Conservation (phyloP, 805 yeast genomes). For the Clavispora phyllophila region DNA sequence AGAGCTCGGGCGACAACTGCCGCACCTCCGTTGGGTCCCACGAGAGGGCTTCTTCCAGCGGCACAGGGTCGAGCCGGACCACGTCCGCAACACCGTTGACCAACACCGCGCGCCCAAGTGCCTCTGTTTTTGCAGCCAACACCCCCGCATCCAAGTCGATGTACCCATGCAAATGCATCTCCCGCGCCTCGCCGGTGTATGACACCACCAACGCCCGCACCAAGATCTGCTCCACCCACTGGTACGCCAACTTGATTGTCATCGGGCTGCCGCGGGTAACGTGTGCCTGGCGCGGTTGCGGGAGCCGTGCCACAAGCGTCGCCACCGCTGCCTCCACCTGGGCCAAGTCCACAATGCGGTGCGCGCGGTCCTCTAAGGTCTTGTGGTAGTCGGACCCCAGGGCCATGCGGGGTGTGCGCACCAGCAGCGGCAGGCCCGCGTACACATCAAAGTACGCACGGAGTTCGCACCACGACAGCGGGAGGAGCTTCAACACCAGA, state of each 20-base stretch:
- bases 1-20: slow-evolving; percentile 3
- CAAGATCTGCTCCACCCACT: slow-evolving; percentile 40
- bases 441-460: slow-evolving; percentile 49
- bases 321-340: slow-evolving; percentile 12
- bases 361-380: slow-evolving; percentile 25
- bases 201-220: slow-evolving; percentile 38
- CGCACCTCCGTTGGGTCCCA: not conserved
- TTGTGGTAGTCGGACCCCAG: slow-evolving; percentile 36
- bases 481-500: slow-evolving; percentile 56
- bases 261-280: not conserved
- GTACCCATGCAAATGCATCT: slow-evolving; percentile 53
- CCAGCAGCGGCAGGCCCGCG: slow-evolving; percentile 30
- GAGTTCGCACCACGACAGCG: slow-evolving; percentile 67
- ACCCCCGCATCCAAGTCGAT: slow-evolving; percentile 26
- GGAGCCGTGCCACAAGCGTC: slow-evolving; percentile 6
- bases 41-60: not conserved
- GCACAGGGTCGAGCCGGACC: slow-evolving; percentile 1
- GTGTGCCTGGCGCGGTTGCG: not conserved
- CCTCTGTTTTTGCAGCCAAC: slow-evolving; percentile 9
- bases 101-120: slow-evolving; percentile 28
- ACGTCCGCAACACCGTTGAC: slow-evolving; percentile 52
- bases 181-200: slow-evolving; percentile 52
- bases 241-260: slow-evolving; percentile 15
- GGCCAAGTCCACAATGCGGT: slow-evolving; percentile 42
- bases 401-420: slow-evolving; percentile 36